A percentile compares a stretch with the other conserved stretches of the same genome.
phyloP scores from a whole-genome alignment of 345 rosid species.

The Clarkia xantiana region DNA sequence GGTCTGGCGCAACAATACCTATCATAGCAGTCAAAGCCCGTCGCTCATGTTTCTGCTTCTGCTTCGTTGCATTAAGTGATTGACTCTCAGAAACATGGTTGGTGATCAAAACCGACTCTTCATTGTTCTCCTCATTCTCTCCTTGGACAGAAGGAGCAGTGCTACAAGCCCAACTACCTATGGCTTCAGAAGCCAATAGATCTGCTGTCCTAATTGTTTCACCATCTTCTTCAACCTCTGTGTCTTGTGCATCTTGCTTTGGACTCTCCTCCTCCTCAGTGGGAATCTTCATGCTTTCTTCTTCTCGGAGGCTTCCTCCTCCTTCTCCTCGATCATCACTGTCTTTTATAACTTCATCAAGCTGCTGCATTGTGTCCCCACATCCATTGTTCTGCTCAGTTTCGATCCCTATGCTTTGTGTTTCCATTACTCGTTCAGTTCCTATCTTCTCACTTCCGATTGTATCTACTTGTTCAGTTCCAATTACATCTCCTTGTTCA shows the following conservation, averaged over 20 bases:
- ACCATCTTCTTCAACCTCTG: conserved; percentile 43
- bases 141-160: conserved; percentile 74
- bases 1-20: conserved; percentile 50
- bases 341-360: conserved; percentile 49
- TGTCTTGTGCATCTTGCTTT: conserved; percentile 33
- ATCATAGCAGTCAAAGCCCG: conserved; percentile 46
- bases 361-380: conserved; percentile 74
- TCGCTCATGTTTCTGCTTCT: conserved; percentile 20
- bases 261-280: conserved; percentile 18
- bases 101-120: conserved; percentile 19
- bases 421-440: conserved; percentile 55
- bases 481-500: background rate
- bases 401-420: conserved; percentile 46
- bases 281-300: too few relatives aligned
- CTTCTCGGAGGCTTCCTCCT: too few relatives aligned
- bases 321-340: background rate
- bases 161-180: conserved; percentile 80
- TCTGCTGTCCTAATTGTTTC: conserved; percentile 59
- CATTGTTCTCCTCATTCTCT: conserved; percentile 48
- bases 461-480: conserved; percentile 1
- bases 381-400: conserved; percentile 22
- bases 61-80: conserved; percentile 22
- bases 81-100: conserved; percentile 47
- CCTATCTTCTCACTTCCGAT: background rate
- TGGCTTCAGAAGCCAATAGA: conserved; percentile 77